A percentile compares a stretch with the other conserved stretches of the same genome.
Evolutionary conservation across 2,329 filamentous ascomycete genomes (phyloP).

Genomic region (Aspergillus terreus): DNA sequence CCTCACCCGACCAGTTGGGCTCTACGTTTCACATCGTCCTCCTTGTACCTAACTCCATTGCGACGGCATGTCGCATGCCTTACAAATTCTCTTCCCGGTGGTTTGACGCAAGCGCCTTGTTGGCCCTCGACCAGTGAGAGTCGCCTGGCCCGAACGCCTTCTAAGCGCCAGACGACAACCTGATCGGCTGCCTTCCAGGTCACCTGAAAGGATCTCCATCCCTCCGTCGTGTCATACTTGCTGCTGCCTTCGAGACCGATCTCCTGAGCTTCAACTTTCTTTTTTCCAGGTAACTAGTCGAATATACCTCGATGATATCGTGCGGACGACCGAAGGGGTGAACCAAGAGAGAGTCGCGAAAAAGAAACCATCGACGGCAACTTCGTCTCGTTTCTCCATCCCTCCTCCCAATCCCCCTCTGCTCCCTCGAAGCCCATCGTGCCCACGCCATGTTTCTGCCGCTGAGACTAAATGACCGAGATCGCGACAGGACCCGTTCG

Average conservation of each 20-base stretch:
- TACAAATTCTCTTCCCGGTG: slow-evolving; percentile 14
- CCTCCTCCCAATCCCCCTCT: slow-evolving; percentile 17
- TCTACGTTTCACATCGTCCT: slow-evolving; percentile 4
- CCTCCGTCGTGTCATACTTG: background rate
- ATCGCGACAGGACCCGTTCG: slow-evolving; percentile 25
- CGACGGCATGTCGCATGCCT: slow-evolving; percentile 26
- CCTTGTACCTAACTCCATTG: slow-evolving; percentile 6
- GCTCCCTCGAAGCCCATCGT: slow-evolving; percentile 21
- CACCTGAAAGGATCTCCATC: slow-evolving; percentile 5
- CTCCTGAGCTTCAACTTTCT: slow-evolving; percentile 2
- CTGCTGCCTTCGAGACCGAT: background rate
- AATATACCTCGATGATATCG: slow-evolving; percentile 7
- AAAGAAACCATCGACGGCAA: slow-evolving; percentile 9
- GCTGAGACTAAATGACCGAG: slow-evolving; percentile 34
- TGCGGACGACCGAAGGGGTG: background rate
- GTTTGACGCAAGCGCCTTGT: slow-evolving; percentile 27
- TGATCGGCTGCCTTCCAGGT: background rate
- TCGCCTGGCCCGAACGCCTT: slow-evolving; percentile 13
- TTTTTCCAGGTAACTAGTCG: slow-evolving; percentile 23
- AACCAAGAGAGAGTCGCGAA: slow-evolving; percentile 8
- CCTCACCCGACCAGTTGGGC: slow-evolving; percentile 2
- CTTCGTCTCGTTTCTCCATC: slow-evolving; percentile 13
- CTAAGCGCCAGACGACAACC: slow-evolving; percentile 31
- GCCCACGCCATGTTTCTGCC: slow-evolving; percentile 35
- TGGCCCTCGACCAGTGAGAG: slow-evolving; percentile 24